Percentiles rank a stretch among this genome's conserved stretches.
These are phyloP conservation scores for Solanum appendiculatum DNA, from an alignment of 257 asterid genomes.

Conservation along the genomic window DNA sequence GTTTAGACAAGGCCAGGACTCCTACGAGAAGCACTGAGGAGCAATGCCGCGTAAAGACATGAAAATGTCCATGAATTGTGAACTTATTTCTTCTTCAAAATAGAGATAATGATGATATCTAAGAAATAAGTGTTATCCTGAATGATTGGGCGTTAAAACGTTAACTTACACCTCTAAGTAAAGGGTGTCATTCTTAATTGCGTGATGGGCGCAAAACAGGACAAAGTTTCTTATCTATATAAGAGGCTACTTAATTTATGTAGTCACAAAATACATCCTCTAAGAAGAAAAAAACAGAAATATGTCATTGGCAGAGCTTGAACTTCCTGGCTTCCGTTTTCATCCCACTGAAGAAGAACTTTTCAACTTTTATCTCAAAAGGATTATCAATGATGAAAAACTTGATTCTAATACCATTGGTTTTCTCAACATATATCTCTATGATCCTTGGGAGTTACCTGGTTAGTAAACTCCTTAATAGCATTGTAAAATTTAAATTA, in stretches of 20 bases:
- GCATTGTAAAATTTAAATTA: neutral
- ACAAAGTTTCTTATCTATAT: neutral
- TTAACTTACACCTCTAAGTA: neutral
- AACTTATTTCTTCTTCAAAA: neutral
- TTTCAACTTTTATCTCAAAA: conserved; percentile 49
- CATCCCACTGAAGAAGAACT: conserved; percentile 84
- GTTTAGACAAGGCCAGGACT: neutral
- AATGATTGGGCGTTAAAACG: neutral
- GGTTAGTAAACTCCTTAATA: conserved; percentile 18
- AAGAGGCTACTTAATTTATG: neutral
- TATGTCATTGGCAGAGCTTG: conserved; percentile 5
- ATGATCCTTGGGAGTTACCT: conserved; percentile 66
- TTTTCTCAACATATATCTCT: conserved; percentile 49
- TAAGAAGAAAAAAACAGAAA: neutral
- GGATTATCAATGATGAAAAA: conserved; percentile 27
- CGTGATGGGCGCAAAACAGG: neutral
- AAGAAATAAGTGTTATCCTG: neutral
- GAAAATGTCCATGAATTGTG: neutral
- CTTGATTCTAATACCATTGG: conserved; percentile 45
- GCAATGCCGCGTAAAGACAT: neutral
- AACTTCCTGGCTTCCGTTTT: conserved; percentile 69
- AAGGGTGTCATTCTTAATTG: neutral
- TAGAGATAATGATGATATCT: neutral
- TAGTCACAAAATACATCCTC: neutral
- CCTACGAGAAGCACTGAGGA: neutral